Conservation (phyloP, 345 rosid species). For the Tarenaya hassleriana region DNA sequence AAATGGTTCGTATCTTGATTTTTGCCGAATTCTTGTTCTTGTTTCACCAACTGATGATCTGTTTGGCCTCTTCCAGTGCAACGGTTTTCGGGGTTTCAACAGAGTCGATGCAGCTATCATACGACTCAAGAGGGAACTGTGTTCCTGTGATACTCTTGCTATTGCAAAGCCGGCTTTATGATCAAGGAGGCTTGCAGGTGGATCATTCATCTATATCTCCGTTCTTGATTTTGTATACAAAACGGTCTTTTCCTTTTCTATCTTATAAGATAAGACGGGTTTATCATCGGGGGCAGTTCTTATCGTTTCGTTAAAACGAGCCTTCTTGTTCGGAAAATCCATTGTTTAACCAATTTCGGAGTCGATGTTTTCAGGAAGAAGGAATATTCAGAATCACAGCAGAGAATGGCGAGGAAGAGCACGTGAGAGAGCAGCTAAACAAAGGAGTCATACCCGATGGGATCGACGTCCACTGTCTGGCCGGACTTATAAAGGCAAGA, state of each 20-base stretch:
- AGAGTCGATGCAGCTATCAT: constrained; percentile 84
- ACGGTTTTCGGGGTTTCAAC: constrained; percentile 92
- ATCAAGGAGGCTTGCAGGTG: constrained; percentile 70
- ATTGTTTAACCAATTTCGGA: no score
- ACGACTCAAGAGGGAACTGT: constrained; percentile 75
- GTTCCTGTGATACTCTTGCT: constrained; percentile 71
- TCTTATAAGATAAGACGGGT: no score
- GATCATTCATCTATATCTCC: neutral
- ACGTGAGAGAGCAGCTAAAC: constrained; percentile 69
- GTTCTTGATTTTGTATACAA: no score
- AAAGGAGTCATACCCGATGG: constrained; percentile 57
- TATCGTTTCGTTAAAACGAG: no score
- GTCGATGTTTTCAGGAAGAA: constrained; percentile 55
- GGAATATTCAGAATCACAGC: constrained; percentile 85
- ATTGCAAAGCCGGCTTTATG: constrained; percentile 71
- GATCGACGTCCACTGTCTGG: constrained; percentile 77
- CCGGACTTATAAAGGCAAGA: constrained; percentile 49
- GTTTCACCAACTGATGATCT: no score
- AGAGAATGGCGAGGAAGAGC: constrained; percentile 73
- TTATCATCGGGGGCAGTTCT: no score
- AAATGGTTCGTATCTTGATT: no score
- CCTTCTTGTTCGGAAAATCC: no score
- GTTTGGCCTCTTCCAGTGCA: constrained; percentile 34
- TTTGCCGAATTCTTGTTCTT: no score
- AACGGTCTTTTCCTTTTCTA: no score